These are phyloP conservation scores for Prunus yedoensis DNA, from an alignment of 331 rosid genomes.

Conservation along the genomic window DNA sequence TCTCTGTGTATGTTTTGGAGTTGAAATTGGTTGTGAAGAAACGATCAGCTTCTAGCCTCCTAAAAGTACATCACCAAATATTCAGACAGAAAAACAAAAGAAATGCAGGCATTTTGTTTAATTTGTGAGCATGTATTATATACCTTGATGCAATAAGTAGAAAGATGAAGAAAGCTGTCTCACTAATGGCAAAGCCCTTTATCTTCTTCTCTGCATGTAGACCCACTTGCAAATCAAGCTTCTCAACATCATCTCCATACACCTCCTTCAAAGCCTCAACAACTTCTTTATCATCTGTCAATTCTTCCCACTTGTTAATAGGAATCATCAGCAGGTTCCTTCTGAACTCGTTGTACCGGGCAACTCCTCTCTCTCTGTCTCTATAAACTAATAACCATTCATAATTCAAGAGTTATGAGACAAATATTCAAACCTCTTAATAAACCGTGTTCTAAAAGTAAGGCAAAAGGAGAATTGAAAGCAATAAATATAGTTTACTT, in stretches of 20 bases:
- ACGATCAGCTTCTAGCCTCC: conserved; percentile 54
- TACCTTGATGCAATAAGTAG: conserved; percentile 45
- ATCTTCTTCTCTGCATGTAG: conserved; percentile 69
- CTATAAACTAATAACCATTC: conserved; percentile 46
- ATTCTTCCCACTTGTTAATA: conserved; percentile 65
- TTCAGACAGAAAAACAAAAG: background rate
- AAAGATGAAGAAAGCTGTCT: conserved; percentile 46
- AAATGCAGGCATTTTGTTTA: background rate
- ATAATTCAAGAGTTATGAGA: background rate
- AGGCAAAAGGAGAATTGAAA: background rate
- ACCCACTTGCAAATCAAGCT: conserved; percentile 68
- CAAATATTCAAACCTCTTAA: background rate
- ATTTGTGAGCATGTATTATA: background rate
- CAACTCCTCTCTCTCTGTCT: conserved; percentile 78
- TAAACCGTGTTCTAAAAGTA: background rate
- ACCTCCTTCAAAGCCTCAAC: conserved; percentile 50
- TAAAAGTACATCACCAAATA: background rate
- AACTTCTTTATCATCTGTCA: conserved; percentile 56
- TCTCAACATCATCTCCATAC: conserved; percentile 75
- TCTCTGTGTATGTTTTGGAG: conserved; percentile 36
- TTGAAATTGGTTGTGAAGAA: conserved; percentile 44
- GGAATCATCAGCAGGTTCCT: conserved; percentile 67
- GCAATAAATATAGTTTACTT: conserved; percentile 33
- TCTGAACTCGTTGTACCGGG: conserved; percentile 68
- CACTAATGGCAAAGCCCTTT: conserved; percentile 53